Conservation (phyloP, 2,329 filamentous ascomycete genomes). For the Juglanconis sp. region DNA sequence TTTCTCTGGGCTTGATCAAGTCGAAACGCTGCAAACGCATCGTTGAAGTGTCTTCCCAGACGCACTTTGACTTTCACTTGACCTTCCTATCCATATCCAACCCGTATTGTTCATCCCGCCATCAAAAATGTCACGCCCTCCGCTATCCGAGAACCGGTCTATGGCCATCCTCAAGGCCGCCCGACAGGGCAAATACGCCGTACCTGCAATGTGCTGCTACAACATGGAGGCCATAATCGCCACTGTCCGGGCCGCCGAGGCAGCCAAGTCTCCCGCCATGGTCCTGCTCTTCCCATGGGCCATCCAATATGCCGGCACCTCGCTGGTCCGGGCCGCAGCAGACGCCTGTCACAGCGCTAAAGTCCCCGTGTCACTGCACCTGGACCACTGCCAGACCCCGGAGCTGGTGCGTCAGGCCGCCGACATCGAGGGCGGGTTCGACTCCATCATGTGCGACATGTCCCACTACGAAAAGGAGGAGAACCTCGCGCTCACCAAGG, state of each 20-base stretch:
- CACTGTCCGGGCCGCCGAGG: constrained; percentile 66
- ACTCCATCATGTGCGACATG: constrained; percentile 75
- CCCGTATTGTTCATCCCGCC: neutral
- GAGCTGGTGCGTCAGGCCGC: constrained; percentile 60
- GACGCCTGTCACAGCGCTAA: constrained; percentile 52
- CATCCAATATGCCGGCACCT: constrained; percentile 58
- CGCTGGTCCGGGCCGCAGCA: constrained; percentile 54
- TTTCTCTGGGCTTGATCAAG: too few species aligned
- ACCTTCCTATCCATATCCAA: too few species aligned
- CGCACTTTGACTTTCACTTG: too few species aligned
- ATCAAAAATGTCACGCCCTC: constrained; percentile 31
- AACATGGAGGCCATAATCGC: constrained; percentile 69
- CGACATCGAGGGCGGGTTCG: constrained; percentile 53
- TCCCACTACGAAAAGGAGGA: constrained; percentile 66
- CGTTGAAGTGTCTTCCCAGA: too few species aligned
- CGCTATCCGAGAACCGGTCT: constrained; percentile 46
- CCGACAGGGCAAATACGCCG: constrained; percentile 52
- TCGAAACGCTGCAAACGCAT: too few species aligned
- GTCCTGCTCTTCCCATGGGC: constrained; percentile 75
- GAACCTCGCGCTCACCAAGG: constrained; percentile 59
- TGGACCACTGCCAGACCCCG: constrained; percentile 64
- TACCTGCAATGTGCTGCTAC: constrained; percentile 62
- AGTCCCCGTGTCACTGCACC: constrained; percentile 61
- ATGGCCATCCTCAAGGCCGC: constrained; percentile 57
- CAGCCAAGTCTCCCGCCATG: constrained; percentile 64